Evolutionary conservation across 1,139 yeast species (phyloP), one percentile per base, ranked within the genome.

Genomic region (Diutina scorzettiae): DNA sequence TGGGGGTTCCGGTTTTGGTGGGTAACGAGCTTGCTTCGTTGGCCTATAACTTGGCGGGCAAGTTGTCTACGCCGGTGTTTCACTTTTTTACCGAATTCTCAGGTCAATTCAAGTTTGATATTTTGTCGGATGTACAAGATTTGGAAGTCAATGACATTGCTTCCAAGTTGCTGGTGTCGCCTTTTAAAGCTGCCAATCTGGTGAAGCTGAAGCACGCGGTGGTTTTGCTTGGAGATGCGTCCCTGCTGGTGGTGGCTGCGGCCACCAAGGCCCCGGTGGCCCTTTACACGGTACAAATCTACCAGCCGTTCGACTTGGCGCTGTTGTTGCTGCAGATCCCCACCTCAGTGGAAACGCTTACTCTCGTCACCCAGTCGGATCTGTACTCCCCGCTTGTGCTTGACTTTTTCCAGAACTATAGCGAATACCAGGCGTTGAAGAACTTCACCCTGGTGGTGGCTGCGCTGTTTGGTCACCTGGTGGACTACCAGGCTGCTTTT

Each of bases 401-500:
- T 51, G 96, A 87, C 56, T 75, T 86, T 51, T 76, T 87, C 58
- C 73, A 78, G 42, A 76, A 76, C 44, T 69, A 68, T 63, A 71
- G 63, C 55, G 66, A 51, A 49, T 66, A 45, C 55, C 82, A 54
- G 58, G 64, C 53, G 56, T 67, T 58, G 60, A 68, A 62, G 59
- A 66, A 55, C 50, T 71, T 76, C 53, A 58, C 68, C 46, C 71
- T 71, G 53, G 59, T 78, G 18, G 74, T 82, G 24, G 69, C 84
- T 8, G 78, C 83, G 48, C 75, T 71, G 46, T 62, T 81, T 43
- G 78, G 81, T 23, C 59, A 59, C 47, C 66, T 12, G 28, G 39
- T 60, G 66, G 32, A 68, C 77, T 12, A 20, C 33, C 16, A 11
- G 2, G 41, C 11, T 19, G 33, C 33, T 14, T 27, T 20, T 9